Evolutionary conservation across 176 grass and related monocot genomes (phyloP).

Genomic region (Oropetium thomaeum): DNA sequence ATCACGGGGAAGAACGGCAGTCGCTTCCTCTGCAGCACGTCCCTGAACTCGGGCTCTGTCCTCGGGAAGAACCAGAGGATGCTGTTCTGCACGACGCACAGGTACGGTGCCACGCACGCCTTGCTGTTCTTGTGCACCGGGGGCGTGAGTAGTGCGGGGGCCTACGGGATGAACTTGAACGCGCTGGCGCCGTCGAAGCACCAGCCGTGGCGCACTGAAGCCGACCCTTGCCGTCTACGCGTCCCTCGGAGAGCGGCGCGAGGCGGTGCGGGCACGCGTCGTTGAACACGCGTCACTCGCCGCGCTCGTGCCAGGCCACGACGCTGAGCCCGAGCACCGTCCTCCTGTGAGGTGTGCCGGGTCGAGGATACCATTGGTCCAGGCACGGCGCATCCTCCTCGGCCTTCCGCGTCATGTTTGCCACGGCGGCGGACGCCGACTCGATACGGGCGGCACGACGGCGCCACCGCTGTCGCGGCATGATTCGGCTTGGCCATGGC

Average conservation of each 20-base stretch:
- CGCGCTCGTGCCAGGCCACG: slow-evolving; percentile 78
- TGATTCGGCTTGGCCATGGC: background rate
- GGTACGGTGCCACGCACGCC: slow-evolving; percentile 78
- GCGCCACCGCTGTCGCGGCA: background rate
- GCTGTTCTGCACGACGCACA: slow-evolving; percentile 68
- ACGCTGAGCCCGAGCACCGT: slow-evolving; percentile 61
- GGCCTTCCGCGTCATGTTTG: background rate
- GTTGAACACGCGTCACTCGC: slow-evolving; percentile 78
- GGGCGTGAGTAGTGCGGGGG: slow-evolving; percentile 59
- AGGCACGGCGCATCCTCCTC: slow-evolving; percentile 41
- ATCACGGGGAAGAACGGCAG: slow-evolving; percentile 63
- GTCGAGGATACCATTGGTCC: slow-evolving; percentile 86
- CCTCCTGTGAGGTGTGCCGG: slow-evolving; percentile 59
- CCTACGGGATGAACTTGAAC: slow-evolving; percentile 86
- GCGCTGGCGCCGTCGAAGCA: no score
- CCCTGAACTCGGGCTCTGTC: slow-evolving; percentile 42
- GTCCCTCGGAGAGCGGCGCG: slow-evolving; percentile 84
- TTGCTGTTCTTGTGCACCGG: slow-evolving; percentile 65
- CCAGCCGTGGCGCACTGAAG: slow-evolving; percentile 94
- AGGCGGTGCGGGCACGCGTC: slow-evolving; percentile 83
- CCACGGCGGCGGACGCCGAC: slow-evolving; percentile 10
- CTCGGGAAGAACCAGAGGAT: slow-evolving; percentile 91
- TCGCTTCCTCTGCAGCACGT: slow-evolving; percentile 49
- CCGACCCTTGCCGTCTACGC: slow-evolving; percentile 64
- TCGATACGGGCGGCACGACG: background rate